Base-by-base conservation (phyloP, 2,329 filamentous ascomycete genomes). In the Penicillium sclerotiorum region DNA sequence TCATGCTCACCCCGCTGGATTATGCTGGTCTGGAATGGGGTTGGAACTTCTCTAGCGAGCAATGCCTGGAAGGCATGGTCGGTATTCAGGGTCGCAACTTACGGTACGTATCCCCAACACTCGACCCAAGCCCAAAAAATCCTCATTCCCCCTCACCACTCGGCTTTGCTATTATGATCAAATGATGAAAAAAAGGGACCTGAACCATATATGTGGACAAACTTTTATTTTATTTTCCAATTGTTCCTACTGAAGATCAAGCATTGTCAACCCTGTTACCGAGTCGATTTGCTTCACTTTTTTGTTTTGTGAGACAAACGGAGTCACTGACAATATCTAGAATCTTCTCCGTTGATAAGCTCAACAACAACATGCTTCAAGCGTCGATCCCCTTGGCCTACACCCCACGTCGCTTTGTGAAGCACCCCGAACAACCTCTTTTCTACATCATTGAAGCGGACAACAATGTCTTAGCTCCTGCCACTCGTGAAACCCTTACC, bases 381-480 rank as follows among this genome's bases (percentile, higher is more conserved):
- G 89, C 94, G 66, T 88, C 87, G 1, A 89, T 96, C 55, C 84
- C 90, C 7, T 79, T 99, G 18, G 86, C 88, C 20, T 95, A 99
- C 68, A 99, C 94, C 0, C 94, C 95, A 2, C 87, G 90, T 51
- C 87, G 87, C 60, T 87, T 99, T 62, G 82, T 91, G 23, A 89
- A 90, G 57, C 90, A 97, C 66, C 93, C 93, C 0, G 89, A 94
- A 5, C 83, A 90, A 45, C 87, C 90, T 13, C 80, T 95, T 20
- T 99, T 96, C 70, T 99, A 97, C 67, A 91, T 93, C 6, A 90
- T 96, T 44, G 90, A 96, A 73, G 84, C 91, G 9, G 95, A 99
- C 58, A 95, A 94, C 68, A 95, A 96, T 65, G 90, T 92, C 0
- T 78, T 99, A 2, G 87, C 91, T 1, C 86, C 88, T 5, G 83